Evolutionary conservation across 495 filamentous ascomycete genomes (phyloP).

Genomic region (Aspergillus biplanus): DNA sequence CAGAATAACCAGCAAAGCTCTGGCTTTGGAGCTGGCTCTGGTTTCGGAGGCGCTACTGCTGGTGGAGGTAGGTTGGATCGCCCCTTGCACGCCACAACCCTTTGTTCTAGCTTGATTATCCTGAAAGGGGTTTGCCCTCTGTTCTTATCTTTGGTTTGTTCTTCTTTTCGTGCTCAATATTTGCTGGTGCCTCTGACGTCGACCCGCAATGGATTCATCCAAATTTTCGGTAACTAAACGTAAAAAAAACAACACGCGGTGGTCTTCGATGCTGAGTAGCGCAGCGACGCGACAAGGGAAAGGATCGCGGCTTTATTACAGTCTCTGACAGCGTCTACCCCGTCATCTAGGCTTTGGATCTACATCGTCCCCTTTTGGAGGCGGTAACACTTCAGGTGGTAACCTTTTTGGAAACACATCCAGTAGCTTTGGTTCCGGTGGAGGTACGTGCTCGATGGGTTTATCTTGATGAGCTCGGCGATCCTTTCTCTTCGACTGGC

Average conservation of each 20-base stretch:
- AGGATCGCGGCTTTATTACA: conserved; percentile 42
- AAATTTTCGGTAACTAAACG: neutral
- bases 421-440: conserved; percentile 60
- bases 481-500: conserved; percentile 31
- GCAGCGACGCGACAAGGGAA: conserved; percentile 44
- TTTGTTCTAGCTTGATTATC: conserved; percentile 19
- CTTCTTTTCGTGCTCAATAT: conserved; percentile 26
- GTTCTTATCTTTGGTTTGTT: conserved; percentile 20
- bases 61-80: conserved; percentile 54
- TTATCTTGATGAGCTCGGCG: conserved; percentile 35
- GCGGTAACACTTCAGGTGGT: conserved; percentile 37
- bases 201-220: conserved; percentile 37
- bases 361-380: conserved; percentile 44
- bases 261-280: conserved; percentile 36
- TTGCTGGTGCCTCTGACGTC: conserved; percentile 42
- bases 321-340: conserved; percentile 49
- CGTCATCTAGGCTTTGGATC: conserved; percentile 64
- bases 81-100: conserved; percentile 18
- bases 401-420: conserved; percentile 51
- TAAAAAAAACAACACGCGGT: conserved; percentile 26
- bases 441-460: conserved; percentile 53
- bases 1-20: conserved; percentile 60
- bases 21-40: conserved; percentile 50
- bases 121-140: conserved; percentile 14
- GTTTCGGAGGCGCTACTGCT: conserved; percentile 43